Conservation (phyloP, 2,329 filamentous ascomycete species). For the Teratosphaeria zuluensis region DNA sequence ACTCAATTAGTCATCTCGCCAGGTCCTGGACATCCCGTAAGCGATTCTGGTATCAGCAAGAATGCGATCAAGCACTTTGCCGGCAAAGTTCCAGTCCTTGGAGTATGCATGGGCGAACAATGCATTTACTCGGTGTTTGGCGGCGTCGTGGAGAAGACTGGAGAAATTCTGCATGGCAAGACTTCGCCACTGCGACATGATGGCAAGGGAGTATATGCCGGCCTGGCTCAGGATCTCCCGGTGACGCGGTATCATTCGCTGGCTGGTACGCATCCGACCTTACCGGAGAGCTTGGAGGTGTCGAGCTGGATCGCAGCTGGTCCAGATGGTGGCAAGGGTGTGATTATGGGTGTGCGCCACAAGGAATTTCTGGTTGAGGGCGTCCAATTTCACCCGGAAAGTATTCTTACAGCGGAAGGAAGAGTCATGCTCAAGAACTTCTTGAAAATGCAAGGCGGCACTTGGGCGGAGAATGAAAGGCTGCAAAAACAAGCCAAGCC, state of each 20-base stretch:
- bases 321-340: constrained; percentile 64
- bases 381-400: constrained; percentile 96
- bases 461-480: constrained; percentile 72
- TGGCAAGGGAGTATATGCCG: constrained; percentile 78
- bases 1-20: constrained; percentile 93
- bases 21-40: constrained; percentile 83
- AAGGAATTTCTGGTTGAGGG: constrained; percentile 87
- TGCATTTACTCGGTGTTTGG: constrained; percentile 94
- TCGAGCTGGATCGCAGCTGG: constrained; percentile 78
- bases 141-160: constrained; percentile 81
- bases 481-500: constrained; percentile 29
- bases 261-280: constrained; percentile 77
- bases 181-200: constrained; percentile 87
- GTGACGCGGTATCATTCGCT: constrained; percentile 96
- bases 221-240: constrained; percentile 68
- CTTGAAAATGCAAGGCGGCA: constrained; percentile 74
- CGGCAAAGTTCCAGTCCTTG: constrained; percentile 88
- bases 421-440: constrained; percentile 90
- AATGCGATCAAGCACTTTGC: constrained; percentile 84
- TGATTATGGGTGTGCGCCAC: constrained; percentile 96
- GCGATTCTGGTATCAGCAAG: constrained; percentile 87
- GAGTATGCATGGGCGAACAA: constrained; percentile 99
- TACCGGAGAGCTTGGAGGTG: constrained; percentile 78
- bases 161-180: constrained; percentile 95
- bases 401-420: constrained; percentile 84